phyloP scores from a whole-genome alignment of 352 stramenopile genomes.

The Lagenidium giganteum region DNA sequence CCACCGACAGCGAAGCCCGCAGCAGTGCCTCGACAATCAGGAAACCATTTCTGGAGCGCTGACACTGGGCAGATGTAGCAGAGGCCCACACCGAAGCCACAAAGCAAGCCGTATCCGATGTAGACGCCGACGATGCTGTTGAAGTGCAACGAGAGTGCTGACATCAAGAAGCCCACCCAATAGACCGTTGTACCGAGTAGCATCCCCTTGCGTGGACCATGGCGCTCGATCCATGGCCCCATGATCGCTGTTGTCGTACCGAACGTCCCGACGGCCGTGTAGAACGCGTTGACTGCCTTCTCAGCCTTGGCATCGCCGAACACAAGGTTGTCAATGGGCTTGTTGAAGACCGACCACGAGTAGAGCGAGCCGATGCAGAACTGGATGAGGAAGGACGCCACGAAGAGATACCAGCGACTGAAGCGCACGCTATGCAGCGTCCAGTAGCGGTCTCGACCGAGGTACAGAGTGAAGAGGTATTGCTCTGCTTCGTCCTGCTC shows the following conservation, averaged over 20 bases:
- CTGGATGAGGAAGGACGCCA: conserved; percentile 49
- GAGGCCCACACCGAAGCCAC: conserved; percentile 52
- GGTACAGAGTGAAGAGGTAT: conserved; percentile 27
- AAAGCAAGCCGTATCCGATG: conserved; percentile 65
- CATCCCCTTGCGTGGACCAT: conserved; percentile 37
- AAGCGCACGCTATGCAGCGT: conserved; percentile 27
- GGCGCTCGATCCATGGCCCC: conserved; percentile 52
- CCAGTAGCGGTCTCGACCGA: conserved; percentile 21
- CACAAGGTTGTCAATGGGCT: conserved; percentile 48
- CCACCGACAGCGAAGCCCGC: conserved; percentile 56
- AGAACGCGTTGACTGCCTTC: conserved; percentile 61
- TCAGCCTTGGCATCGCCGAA: conserved; percentile 42
- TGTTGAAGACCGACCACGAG: conserved; percentile 68
- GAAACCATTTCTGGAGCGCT: conserved; percentile 72
- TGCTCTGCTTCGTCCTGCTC: conserved; percentile 29
- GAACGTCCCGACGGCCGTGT: conserved; percentile 57
- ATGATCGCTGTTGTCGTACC: conserved; percentile 50
- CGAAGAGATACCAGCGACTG: conserved; percentile 64
- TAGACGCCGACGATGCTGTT: conserved; percentile 52
- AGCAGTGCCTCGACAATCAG: conserved; percentile 59
- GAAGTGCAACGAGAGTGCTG: conserved; percentile 43
- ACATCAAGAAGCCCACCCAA: conserved; percentile 49
- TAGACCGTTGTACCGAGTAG: conserved; percentile 38
- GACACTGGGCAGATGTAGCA: conserved; percentile 66
- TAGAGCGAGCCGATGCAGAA: conserved; percentile 74